These are phyloP conservation scores for Glutinoglossum americanum DNA, from an alignment of 495 filamentous ascomycete species.

Conservation along the genomic window DNA sequence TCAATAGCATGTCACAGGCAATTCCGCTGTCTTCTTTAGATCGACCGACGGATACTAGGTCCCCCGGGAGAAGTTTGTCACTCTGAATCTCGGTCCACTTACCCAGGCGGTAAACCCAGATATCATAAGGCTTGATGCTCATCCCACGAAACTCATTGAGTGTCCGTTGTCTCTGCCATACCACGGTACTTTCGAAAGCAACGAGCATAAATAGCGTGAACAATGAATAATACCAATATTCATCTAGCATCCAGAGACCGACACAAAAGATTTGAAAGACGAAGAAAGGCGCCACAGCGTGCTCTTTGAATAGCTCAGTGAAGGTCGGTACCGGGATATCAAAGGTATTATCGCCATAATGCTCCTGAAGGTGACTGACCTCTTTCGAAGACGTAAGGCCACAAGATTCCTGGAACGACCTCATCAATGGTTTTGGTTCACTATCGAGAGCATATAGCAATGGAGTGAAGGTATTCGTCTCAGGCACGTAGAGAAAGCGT, in stretches of 20 bases:
- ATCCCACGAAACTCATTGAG: constrained; percentile 93
- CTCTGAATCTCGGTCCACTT: constrained; percentile 81
- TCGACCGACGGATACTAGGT: constrained; percentile 79
- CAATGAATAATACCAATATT: constrained; percentile 99
- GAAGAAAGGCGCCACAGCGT: constrained; percentile 97
- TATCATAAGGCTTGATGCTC: constrained; percentile 94
- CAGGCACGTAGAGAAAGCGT: constrained; percentile 66
- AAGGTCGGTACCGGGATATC: constrained; percentile 96
- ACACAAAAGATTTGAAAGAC: constrained; percentile 99
- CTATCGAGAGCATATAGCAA: constrained; percentile 68
- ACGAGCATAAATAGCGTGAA: constrained; percentile 98
- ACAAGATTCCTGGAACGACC: constrained; percentile 51
- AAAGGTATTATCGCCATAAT: constrained; percentile 94
- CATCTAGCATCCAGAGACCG: constrained; percentile 94
- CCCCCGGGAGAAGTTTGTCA: constrained; percentile 88
- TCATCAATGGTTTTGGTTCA: constrained; percentile 57
- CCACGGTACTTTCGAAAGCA: constrained; percentile 92
- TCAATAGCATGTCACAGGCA: constrained; percentile 87
- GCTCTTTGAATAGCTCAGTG: constrained; percentile 88
- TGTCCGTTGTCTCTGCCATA: constrained; percentile 97
- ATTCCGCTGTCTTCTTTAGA: constrained; percentile 96
- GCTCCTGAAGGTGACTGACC: constrained; percentile 55
- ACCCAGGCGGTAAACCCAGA: constrained; percentile 68
- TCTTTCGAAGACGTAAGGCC: constrained; percentile 52
- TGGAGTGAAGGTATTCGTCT: constrained; percentile 49